Evolutionary conservation across 345 rosid genomes (phyloP).

Genomic region (Arabis alpina): DNA sequence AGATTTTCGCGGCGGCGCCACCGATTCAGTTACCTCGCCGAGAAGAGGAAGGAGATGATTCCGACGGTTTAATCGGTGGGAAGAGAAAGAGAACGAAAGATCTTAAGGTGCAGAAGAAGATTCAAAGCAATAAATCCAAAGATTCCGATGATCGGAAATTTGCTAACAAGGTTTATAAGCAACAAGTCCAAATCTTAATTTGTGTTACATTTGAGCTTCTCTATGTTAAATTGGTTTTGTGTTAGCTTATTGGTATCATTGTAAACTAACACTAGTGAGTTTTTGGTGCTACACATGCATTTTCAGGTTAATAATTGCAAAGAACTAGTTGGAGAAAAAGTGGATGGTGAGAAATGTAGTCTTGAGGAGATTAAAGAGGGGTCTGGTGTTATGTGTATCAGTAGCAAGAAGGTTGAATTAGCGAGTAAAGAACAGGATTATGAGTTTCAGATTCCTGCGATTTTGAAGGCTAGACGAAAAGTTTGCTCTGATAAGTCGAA

Average conservation of each 20-base stretch:
- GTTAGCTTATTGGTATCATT: not conserved
- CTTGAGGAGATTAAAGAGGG: slow-evolving; percentile 33
- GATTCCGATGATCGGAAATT: not conserved
- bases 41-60: slow-evolving; percentile 22
- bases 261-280: not conserved
- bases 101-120: slow-evolving; percentile 35
- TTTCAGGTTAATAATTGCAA: slow-evolving; percentile 16
- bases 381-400: slow-evolving; percentile 26
- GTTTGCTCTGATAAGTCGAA: slow-evolving; percentile 33
- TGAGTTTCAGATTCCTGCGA: slow-evolving; percentile 46
- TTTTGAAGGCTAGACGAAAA: slow-evolving; percentile 49
- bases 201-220: not conserved
- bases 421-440: slow-evolving; percentile 39
- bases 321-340: slow-evolving; percentile 34
- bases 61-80: slow-evolving; percentile 8
- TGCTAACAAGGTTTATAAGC: not conserved
- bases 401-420: slow-evolving; percentile 29
- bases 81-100: slow-evolving; percentile 33
- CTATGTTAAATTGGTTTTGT: not conserved
- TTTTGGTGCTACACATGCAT: not conserved
- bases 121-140: slow-evolving; percentile 17
- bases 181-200: not conserved
- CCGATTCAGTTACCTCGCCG: slow-evolving; percentile 40
- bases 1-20: slow-evolving; percentile 57
- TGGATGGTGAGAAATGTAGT: slow-evolving; percentile 32